Base-by-base conservation (phyloP, 805 yeast genomes). In the Candida railenensis region DNA sequence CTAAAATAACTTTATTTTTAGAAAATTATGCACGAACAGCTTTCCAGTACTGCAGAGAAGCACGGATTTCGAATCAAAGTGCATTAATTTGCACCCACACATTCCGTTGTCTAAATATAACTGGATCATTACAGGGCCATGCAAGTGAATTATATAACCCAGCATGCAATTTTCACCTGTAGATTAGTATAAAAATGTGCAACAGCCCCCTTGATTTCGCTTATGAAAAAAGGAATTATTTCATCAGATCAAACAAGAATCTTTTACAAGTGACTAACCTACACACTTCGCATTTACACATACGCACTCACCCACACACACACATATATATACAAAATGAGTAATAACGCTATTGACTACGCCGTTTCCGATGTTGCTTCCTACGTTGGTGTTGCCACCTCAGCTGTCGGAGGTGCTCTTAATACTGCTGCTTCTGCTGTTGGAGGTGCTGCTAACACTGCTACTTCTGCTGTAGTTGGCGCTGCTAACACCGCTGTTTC, bases 311-410 rank as follows among this genome's bases (percentile, higher is more conserved):
- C 18, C 7, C 36, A 33, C 18, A 14, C 36, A 36, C 39, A 36
- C 22, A 15, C 22, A 36, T 9, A 25, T 9, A 34, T 37, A 41
- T 36, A 42, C 45, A 58, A 43, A 48, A 57, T 57, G 61, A 58
- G 57, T 49, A 32, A 61, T 45, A 63, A 63, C 66, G 69, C 69
- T 43, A 59, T 62, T 44, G 51, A 65, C 33, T 62, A 47, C 56
- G 55, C 50, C 40, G 57, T 49, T 7, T 34, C 46, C 20, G 43
- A 39, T 5, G 44, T 42, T 33, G 48, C 47, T 39, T 50, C 48
- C 40, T 41, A 16, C 18, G n/a, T 43, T 22, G 42, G 32, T 20
- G 49, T 16, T 25, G 44, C 36, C 25, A 42, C 53, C 33, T 40
- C 49, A 33, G 54, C 44, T 30, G 40, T 49, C 20, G 53, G 47